Evolutionary conservation across 2,329 filamentous ascomycete species (phyloP), one percentile per base, ranked within the genome.

Genomic region (Sclerotinia spermophila): DNA sequence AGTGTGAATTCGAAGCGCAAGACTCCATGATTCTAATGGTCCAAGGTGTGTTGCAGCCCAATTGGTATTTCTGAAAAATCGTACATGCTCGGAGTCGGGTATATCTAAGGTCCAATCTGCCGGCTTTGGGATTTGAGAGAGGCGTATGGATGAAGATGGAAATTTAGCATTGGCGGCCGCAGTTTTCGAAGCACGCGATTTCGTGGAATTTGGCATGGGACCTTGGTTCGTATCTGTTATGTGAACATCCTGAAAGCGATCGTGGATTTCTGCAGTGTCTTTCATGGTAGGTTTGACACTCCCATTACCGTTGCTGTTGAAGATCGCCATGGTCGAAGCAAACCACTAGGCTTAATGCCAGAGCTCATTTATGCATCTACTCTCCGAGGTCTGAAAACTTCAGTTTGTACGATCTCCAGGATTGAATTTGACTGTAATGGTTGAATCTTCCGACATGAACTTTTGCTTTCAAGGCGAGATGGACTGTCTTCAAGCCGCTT

Each of bases 31-130:
- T 27, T 67, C 56, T 19, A 76, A 58, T n/a, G 74, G 73, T 1
- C 76, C 76, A 19, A 78, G 58, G 4, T 33, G 53, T 10, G 66
- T 75, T 21, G 71, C 72, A 38, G 73, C 71, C 76, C 76, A 78
- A 65, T 78, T 67, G 7, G 59, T 71, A 7, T 66, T n/a, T 48
- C 51, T 72, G 51, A 78, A 77, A 30, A 76, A 76, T 7, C 35
- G 56, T 1, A 74, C 68, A 72, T 78, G 75, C 3, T 74, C 71
- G 10, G 74, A 71, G 40, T 66, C 38, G n/a, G 76, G 76, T 7
- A 78, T 42, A 30, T 58, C 44, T 21, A 64, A 64, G 10, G 72
- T 40, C 76, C 76, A 78, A 38, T 74, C 67, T 33, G 27, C 40
- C 55, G 59, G 27, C 10, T 35, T 64, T 51, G 21, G n/a, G 24